Evolutionary conservation across 2,329 filamentous ascomycete species (phyloP).

Genomic region (Exserohilum rostratum): DNA sequence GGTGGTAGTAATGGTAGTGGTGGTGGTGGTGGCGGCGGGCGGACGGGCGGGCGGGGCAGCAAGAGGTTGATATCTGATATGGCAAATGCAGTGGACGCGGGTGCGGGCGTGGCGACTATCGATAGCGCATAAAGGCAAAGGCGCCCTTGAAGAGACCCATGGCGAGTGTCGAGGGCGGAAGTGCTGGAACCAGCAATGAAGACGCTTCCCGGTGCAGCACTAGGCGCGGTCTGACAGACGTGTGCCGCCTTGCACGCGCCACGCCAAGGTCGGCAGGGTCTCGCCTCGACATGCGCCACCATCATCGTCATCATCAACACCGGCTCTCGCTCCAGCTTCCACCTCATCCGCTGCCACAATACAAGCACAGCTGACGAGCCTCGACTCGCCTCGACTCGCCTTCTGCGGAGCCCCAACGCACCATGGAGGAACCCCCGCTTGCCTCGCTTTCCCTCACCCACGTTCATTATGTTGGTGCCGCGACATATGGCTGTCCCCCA

Average conservation of each 20-base stretch:
- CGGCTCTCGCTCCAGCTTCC: neutral
- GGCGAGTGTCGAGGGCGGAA: conserved; percentile 9
- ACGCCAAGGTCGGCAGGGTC: conserved; percentile 11
- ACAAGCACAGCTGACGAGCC: conserved; percentile 12
- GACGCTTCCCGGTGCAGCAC: neutral
- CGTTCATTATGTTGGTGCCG: conserved; percentile 82
- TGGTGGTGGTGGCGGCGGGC: neutral
- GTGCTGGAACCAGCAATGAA: neutral
- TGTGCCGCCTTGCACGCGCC: neutral
- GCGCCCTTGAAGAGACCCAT: conserved; percentile 23
- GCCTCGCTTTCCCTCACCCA: conserved; percentile 94
- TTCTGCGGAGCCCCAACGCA: conserved; percentile 11
- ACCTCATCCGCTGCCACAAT: conserved; percentile 6
- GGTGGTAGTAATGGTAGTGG: no score
- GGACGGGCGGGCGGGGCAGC: neutral
- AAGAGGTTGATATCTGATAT: conserved; percentile 19
- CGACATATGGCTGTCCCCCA: neutral
- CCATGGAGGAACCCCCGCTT: conserved; percentile 64
- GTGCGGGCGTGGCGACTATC: conserved; percentile 22
- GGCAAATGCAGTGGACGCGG: conserved; percentile 14
- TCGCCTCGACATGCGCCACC: conserved; percentile 8
- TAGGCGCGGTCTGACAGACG: neutral
- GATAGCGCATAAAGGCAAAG: conserved; percentile 17
- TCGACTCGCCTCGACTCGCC: no score
- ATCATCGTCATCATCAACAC: neutral